Evolutionary conservation across 2,329 filamentous ascomycete genomes (phyloP).

Genomic region (Aspergillus eucalypticola): DNA sequence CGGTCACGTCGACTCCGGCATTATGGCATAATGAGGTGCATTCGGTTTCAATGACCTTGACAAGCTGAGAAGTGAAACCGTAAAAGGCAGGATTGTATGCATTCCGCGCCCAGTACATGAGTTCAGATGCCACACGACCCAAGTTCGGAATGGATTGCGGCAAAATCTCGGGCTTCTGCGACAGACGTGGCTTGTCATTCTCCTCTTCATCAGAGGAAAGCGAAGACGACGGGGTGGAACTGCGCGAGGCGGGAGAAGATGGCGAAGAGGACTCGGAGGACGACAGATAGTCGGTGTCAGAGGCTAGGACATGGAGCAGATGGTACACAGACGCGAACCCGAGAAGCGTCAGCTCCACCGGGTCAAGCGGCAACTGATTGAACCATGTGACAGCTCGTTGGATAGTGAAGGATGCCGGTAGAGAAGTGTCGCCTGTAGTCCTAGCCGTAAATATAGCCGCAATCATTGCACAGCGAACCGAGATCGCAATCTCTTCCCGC

Average conservation of each 20-base stretch:
- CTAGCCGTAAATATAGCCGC: slow-evolving; percentile 51
- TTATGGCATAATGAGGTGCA: slow-evolving; percentile 39
- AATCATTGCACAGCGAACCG: slow-evolving; percentile 62
- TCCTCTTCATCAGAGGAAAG: slow-evolving; percentile 28
- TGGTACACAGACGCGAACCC: slow-evolving; percentile 46
- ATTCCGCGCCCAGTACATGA: slow-evolving; percentile 48
- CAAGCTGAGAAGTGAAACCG: slow-evolving; percentile 39
- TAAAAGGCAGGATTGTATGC: slow-evolving; percentile 48
- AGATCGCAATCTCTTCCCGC: slow-evolving; percentile 56
- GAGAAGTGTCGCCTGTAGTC: slow-evolving; percentile 31
- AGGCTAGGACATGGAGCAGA: slow-evolving; percentile 42
- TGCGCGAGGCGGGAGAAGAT: slow-evolving; percentile 28
- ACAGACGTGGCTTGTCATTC: slow-evolving; percentile 19
- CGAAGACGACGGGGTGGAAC: slow-evolving; percentile 25
- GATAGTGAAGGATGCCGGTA: slow-evolving; percentile 40
- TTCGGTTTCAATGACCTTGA: slow-evolving; percentile 41
- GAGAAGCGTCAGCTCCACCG: slow-evolving; percentile 44
- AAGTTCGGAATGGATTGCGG: slow-evolving; percentile 35
- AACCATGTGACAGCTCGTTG: slow-evolving; percentile 46
- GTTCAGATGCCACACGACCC: slow-evolving; percentile 41
- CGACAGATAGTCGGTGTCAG: slow-evolving; percentile 42
- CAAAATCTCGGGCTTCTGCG: slow-evolving; percentile 5
- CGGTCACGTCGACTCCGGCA: slow-evolving; percentile 37
- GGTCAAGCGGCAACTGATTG: slow-evolving; percentile 44
- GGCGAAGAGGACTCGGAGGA: slow-evolving; percentile 35